A percentile compares a stretch with the other conserved stretches of the same genome.
These are phyloP conservation scores for Trichophyton equinum DNA, from an alignment of 2,329 filamentous ascomycete species.

Conservation along the genomic window DNA sequence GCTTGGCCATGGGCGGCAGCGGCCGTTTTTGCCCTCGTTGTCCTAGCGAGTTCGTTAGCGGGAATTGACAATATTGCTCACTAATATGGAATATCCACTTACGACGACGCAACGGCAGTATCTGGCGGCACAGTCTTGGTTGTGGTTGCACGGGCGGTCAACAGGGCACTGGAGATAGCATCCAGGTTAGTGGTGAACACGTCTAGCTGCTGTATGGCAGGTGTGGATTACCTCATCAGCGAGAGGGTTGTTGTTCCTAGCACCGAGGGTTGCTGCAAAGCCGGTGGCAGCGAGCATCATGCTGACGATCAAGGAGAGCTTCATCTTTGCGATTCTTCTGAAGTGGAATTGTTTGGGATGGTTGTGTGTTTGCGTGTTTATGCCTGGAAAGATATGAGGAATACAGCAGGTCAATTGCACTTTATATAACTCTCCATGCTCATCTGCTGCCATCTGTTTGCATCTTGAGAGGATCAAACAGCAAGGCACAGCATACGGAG, in stretches of 20 bases:
- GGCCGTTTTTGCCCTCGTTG: neutral
- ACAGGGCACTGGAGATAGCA: neutral
- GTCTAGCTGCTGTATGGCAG: neutral
- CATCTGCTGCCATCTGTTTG: too few species aligned
- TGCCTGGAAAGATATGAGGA: neutral
- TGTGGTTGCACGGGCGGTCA: neutral
- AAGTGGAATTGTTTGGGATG: neutral
- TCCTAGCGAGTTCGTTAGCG: neutral
- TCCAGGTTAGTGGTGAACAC: neutral
- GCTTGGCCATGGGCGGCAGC: constrained; percentile 1
- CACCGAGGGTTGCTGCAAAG: neutral
- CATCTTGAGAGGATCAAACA: neutral
- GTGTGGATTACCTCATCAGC: neutral
- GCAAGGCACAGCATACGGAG: neutral
- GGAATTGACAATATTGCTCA: neutral
- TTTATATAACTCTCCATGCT: neutral
- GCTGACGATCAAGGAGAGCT: constrained; percentile 2
- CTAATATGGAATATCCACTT: neutral
- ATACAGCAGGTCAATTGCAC: neutral
- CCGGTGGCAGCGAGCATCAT: constrained; percentile 1
- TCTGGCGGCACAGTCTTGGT: neutral
- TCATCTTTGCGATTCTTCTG: neutral
- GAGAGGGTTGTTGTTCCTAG: neutral
- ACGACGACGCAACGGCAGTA: neutral
- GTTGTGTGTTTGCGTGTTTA: neutral